Conservation (phyloP, 192 early-diverging fungal genomes). For the Linderina pennispora region DNA sequence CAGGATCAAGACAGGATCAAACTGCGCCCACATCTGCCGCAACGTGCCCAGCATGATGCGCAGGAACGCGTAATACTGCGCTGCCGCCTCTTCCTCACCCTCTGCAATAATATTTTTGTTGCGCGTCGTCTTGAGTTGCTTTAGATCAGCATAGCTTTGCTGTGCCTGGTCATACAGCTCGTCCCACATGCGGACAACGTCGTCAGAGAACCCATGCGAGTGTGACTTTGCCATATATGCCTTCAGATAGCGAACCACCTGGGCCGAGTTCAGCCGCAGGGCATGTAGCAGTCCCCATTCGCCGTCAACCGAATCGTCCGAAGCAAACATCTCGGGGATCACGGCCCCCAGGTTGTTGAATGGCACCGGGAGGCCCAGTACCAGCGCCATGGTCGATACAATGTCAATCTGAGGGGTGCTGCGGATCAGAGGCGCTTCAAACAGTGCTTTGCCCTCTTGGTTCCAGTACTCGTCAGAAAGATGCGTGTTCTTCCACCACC, state of each 20-base stretch:
- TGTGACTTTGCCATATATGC: slow-evolving; percentile 24
- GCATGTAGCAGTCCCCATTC: slow-evolving; percentile 48
- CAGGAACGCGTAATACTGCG: slow-evolving; percentile 49
- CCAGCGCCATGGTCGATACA: slow-evolving; percentile 74
- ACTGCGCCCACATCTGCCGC: slow-evolving; percentile 88
- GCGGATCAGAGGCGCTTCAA: slow-evolving; percentile 36
- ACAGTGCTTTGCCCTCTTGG: slow-evolving; percentile 1
- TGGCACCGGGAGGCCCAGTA: slow-evolving; percentile 84
- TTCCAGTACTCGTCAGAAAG: slow-evolving; percentile 24
- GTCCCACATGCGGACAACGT: slow-evolving; percentile 20
- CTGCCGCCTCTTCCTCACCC: slow-evolving; percentile 28
- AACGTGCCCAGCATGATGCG: slow-evolving; percentile 60
- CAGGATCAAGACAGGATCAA: slow-evolving; percentile 73
- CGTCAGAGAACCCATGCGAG: slow-evolving; percentile 38
- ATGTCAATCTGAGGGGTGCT: slow-evolving; percentile 89
- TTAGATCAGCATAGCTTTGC: slow-evolving; percentile 22
- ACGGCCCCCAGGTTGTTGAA: slow-evolving; percentile 87
- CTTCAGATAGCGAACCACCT: slow-evolving; percentile 46
- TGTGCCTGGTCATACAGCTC: slow-evolving; percentile 26
- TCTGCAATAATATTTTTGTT: slow-evolving; percentile 2
- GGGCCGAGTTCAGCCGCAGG: slow-evolving; percentile 58
- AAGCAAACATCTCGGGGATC: slow-evolving; percentile 80
- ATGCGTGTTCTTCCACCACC: slow-evolving; percentile 34
- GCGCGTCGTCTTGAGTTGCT: not conserved
- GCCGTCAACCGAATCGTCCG: not conserved